A percentile compares a stretch with the other conserved stretches of the same genome.
phyloP scores from a whole-genome alignment of 805 yeast species.

The Naumovozyma dairenensis region DNA sequence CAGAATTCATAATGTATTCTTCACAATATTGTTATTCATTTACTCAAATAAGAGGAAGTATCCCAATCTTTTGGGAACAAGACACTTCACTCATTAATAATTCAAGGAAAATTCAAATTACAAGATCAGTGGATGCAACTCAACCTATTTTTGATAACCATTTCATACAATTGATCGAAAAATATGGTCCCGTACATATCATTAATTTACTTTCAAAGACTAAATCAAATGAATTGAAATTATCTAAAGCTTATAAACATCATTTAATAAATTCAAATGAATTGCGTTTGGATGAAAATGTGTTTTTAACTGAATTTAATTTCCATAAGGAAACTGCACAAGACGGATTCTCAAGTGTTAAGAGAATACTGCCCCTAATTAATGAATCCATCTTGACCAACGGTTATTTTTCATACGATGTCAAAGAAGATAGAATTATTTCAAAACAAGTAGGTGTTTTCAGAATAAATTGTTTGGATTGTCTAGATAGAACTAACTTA shows the following conservation, averaged over 20 bases:
- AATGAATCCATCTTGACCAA: constrained; percentile 59
- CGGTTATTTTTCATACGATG: constrained; percentile 75
- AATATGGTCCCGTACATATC: constrained; percentile 79
- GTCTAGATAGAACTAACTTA: constrained; percentile 87
- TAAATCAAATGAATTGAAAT: constrained; percentile 64
- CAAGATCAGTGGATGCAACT: constrained; percentile 84
- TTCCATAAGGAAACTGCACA: constrained; percentile 86
- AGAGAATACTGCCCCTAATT: constrained; percentile 53
- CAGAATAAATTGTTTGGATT: constrained; percentile 87
- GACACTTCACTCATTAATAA: constrained; percentile 82
- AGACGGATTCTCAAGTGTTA: constrained; percentile 79
- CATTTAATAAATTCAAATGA: constrained; percentile 40
- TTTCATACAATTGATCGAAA: constrained; percentile 54
- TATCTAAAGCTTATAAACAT: constrained; percentile 53
- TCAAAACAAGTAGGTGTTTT: constrained; percentile 84
- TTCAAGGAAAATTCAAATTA: constrained; percentile 74
- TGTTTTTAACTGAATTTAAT: constrained; percentile 74
- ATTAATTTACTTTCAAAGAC: constrained; percentile 77
- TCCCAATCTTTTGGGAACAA: constrained; percentile 97
- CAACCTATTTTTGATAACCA: constrained; percentile 84
- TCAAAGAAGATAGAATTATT: constrained; percentile 39
- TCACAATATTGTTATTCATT: constrained; percentile 55
- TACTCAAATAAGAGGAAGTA: constrained; percentile 84
- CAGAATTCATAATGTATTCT: constrained; percentile 68
- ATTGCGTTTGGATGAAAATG: constrained; percentile 20